These are phyloP conservation scores for Aspergillus amoenus DNA, from an alignment of 2,329 filamentous ascomycete species.

Conservation along the genomic window DNA sequence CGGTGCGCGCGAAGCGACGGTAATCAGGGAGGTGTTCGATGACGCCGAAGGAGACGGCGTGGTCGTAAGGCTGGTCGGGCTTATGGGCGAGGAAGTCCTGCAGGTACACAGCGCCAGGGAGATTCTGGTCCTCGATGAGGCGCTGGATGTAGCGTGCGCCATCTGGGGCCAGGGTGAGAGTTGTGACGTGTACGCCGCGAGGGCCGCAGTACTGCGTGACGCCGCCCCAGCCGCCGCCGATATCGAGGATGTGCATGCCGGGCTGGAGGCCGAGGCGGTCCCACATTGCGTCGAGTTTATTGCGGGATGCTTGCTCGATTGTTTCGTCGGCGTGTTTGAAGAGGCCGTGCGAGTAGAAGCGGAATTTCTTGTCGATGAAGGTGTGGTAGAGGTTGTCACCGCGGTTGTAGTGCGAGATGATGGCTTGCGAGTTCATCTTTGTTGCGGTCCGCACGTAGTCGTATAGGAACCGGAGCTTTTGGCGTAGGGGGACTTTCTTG, in stretches of 20 bases:
- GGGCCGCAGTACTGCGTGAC: conserved; percentile 2
- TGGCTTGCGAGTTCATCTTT: background rate
- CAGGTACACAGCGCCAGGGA: too few relatives aligned
- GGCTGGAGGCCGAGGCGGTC: background rate
- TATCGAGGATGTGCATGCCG: background rate
- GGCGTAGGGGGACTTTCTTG: background rate
- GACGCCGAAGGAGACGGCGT: too few relatives aligned
- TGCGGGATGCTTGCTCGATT: background rate
- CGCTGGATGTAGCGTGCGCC: too few relatives aligned
- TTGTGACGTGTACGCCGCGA: background rate
- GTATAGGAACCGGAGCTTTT: background rate
- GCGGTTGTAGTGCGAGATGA: background rate
- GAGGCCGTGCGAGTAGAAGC: background rate
- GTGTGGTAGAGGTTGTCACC: background rate
- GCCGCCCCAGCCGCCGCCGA: conserved; percentile 3
- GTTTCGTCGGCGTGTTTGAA: background rate
- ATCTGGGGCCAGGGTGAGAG: background rate
- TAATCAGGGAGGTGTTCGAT: too few relatives aligned
- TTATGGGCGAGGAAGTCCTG: too few relatives aligned
- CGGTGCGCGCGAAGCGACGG: too few relatives aligned
- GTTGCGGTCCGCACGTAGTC: background rate
- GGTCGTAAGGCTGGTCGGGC: too few relatives aligned
- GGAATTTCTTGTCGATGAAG: background rate
- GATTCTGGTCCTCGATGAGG: too few relatives aligned
- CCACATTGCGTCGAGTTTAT: background rate